These are phyloP conservation scores for Aureobasidium sp. DNA, from an alignment of 2,329 filamentous ascomycete species.

Conservation along the genomic window DNA sequence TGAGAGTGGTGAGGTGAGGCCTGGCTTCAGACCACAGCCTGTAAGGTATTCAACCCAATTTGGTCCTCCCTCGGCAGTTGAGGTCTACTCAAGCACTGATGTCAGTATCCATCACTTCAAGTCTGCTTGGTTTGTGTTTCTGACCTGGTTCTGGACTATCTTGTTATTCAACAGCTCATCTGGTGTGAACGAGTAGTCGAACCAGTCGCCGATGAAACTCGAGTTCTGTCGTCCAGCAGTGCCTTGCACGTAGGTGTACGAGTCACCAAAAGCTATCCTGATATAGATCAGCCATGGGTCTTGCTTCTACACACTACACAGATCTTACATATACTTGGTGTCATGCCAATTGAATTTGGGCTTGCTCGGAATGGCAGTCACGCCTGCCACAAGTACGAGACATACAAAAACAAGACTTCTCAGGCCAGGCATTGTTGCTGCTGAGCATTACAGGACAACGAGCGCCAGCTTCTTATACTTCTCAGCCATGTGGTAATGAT, in stretches of 20 bases:
- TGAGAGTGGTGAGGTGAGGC: slow-evolving; percentile 36
- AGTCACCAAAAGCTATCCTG: slow-evolving; percentile 45
- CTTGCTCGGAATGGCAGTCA: slow-evolving; percentile 14
- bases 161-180: slow-evolving; percentile 39
- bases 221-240: slow-evolving; percentile 45
- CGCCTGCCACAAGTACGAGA: not conserved
- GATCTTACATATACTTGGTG: slow-evolving; percentile 16
- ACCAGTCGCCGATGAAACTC: slow-evolving; percentile 49
- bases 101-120: not conserved
- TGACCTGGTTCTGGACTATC: slow-evolving; percentile 45
- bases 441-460: no score
- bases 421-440: not conserved
- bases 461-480: not conserved
- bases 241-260: slow-evolving; percentile 49
- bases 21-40: slow-evolving; percentile 41
- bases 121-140: not conserved
- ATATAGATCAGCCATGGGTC: not conserved
- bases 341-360: slow-evolving; percentile 16
- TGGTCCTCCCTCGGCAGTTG: slow-evolving; percentile 47
- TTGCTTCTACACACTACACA: not conserved
- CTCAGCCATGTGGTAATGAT: not conserved
- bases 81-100: slow-evolving; percentile 25
- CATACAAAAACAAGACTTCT: not conserved
- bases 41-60: slow-evolving; percentile 52
- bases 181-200: slow-evolving; percentile 42